Evolutionary conservation across 257 asterid genomes (phyloP), one percentile per base, ranked within the genome.

Genomic region (Solanum phureja): DNA sequence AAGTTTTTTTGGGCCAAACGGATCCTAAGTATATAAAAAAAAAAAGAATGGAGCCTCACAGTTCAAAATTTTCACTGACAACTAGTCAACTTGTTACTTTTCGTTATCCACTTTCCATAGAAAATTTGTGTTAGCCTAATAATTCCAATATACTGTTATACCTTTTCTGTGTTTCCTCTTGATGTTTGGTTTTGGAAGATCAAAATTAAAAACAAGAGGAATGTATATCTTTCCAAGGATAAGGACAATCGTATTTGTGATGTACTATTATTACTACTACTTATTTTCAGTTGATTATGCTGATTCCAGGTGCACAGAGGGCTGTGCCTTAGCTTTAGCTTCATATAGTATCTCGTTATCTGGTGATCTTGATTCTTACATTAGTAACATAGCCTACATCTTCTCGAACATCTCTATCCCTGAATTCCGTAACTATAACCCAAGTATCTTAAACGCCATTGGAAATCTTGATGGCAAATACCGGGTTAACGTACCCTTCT

Each of bases 281-380:
- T 69, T 69, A 71, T 71, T 71, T 31, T 3, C 77, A 71, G 77
- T 69, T 69, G 38, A 31, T 69, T 29, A 69, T 29, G 38, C 40
- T 71, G 40, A 71, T 31, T 83, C 52, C 23, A 58, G 52, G 29
- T 83, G 74, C 86, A 83, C 19, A 46, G 74, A 83, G 44, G 86
- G 74, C 29, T 83, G 86, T 83, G 52, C 42, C 34, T 58, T 58
- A 31, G 74, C 86, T 58, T 38, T 83, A 21, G 86, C 86, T 62
- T 56, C 73, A 16, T 52, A 6, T 52, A 16, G 23, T 1, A 3
- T 16, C 23, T 5, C 0, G 23, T 16, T 16, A 16, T 6, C 9
- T 44, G 52, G 52, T 44, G 52, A 44, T 44, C 52, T 0, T 11
- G 23, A 16, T 3, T 0, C 2, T 23, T 0, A 18, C 0, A 3